phyloP scores from a whole-genome alignment of 331 rosid species.

The Prunus yedoensis region DNA sequence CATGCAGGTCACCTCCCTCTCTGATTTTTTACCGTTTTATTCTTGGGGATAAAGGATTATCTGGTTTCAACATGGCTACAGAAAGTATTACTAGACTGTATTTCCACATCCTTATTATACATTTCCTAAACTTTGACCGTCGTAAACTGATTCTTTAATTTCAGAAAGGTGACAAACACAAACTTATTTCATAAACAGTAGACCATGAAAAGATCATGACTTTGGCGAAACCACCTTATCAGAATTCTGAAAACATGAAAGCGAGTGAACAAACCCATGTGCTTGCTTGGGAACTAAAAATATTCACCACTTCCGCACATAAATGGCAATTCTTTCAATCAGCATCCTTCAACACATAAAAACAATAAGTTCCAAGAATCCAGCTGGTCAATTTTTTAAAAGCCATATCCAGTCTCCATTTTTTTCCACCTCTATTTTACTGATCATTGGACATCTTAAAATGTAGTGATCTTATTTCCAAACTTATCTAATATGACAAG shows the following conservation, averaged over 20 bases:
- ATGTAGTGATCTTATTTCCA: not conserved
- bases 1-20: not conserved
- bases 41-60: not conserved
- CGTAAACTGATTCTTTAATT: not conserved
- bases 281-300: not conserved
- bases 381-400: not conserved
- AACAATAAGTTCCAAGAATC: not conserved
- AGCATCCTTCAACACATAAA: not conserved
- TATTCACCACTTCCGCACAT: not conserved
- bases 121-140: not conserved
- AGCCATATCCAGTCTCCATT: not conserved
- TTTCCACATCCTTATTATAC: not conserved
- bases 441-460: not conserved
- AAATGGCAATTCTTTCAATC: slow-evolving; percentile 1
- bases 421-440: not conserved
- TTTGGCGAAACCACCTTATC: not conserved
- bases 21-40: not conserved
- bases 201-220: not conserved
- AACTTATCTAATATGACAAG: not conserved
- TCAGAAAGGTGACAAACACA: not conserved
- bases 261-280: not conserved
- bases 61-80: not conserved
- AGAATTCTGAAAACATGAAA: not conserved
- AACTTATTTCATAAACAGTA: not conserved
- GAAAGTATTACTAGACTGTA: not conserved